A percentile compares a stretch with the other conserved stretches of the same genome.
Evolutionary conservation across 1,139 yeast genomes (phyloP).

Genomic region (Saccharomycopsis hybrid): DNA sequence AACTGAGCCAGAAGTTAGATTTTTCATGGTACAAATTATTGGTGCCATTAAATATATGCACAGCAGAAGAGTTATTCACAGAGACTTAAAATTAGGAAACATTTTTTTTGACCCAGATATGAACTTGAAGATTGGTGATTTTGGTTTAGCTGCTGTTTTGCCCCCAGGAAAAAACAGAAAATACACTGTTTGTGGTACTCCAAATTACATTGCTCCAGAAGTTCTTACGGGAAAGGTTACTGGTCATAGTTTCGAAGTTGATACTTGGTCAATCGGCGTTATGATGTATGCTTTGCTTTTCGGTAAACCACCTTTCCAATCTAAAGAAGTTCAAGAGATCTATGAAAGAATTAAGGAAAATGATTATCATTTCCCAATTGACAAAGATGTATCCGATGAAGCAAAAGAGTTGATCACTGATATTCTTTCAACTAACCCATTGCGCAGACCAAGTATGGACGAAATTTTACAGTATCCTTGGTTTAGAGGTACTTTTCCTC

Average conservation of each 20-base stretch:
- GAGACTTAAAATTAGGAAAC: conserved; percentile 92
- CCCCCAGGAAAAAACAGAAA: conserved; percentile 67
- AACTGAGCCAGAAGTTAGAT: conserved; percentile 88
- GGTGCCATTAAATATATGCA: conserved; percentile 95
- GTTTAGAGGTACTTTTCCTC: conserved; percentile 84
- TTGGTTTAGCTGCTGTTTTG: conserved; percentile 89
- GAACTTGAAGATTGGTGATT: conserved; percentile 93
- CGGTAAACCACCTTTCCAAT: conserved; percentile 97
- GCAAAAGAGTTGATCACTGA: conserved; percentile 68
- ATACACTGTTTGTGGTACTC: conserved; percentile 95
- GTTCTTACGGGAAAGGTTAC: conserved; percentile 81
- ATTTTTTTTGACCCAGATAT: conserved; percentile 87
- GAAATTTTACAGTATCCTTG: conserved; percentile 77
- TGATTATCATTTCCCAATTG: conserved; percentile 76
- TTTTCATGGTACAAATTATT: conserved; percentile 82
- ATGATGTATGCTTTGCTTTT: conserved; percentile 86
- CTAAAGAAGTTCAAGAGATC: conserved; percentile 87
- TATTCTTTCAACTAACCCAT: conserved; percentile 72
- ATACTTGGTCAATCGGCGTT: conserved; percentile 95
- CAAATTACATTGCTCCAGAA: conserved; percentile 97
- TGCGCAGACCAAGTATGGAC: conserved; percentile 72
- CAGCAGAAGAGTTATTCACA: conserved; percentile 85
- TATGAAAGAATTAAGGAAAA: conserved; percentile 86
- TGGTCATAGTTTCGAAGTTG: conserved; percentile 93
- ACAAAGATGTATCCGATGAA: conserved; percentile 59